A percentile compares a stretch with the other conserved stretches of the same genome.
These are phyloP conservation scores for Fusarium mangiferae DNA, from an alignment of 2,329 filamentous ascomycete genomes.

Conservation along the genomic window DNA sequence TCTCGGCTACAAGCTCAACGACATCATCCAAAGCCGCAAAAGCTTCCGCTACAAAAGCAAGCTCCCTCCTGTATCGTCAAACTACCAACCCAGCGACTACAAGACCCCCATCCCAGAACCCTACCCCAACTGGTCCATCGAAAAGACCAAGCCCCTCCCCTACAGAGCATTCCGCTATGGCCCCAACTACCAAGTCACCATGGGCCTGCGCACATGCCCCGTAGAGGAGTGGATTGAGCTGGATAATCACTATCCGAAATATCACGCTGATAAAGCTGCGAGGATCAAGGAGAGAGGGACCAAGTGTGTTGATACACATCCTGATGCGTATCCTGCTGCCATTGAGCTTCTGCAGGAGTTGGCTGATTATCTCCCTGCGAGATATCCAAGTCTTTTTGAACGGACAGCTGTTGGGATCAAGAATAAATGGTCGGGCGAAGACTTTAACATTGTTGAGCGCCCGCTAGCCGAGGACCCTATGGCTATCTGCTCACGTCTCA, in stretches of 20 bases:
- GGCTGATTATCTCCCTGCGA: slow-evolving; percentile 73
- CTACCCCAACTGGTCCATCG: slow-evolving; percentile 75
- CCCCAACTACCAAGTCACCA: slow-evolving; percentile 79
- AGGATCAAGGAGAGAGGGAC: slow-evolving; percentile 73
- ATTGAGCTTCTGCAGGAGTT: slow-evolving; percentile 82
- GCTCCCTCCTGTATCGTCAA: slow-evolving; percentile 15
- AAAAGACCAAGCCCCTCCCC: slow-evolving; percentile 75
- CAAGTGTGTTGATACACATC: slow-evolving; percentile 75
- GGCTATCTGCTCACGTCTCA: slow-evolving; percentile 74
- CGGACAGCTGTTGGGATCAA: slow-evolving; percentile 72
- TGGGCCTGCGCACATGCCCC: slow-evolving; percentile 77
- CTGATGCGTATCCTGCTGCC: slow-evolving; percentile 76
- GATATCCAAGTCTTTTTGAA: slow-evolving; percentile 78
- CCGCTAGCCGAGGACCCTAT: slow-evolving; percentile 82
- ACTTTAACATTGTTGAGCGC: slow-evolving; percentile 72
- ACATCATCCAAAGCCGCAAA: slow-evolving; percentile 9
- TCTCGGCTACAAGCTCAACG: slow-evolving; percentile 22
- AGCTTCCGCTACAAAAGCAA: slow-evolving; percentile 16
- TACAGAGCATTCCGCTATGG: slow-evolving; percentile 84
- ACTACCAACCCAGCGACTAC: slow-evolving; percentile 54
- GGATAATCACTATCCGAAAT: slow-evolving; percentile 80
- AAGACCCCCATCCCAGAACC: slow-evolving; percentile 67
- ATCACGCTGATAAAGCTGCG: slow-evolving; percentile 75
- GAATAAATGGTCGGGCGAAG: slow-evolving; percentile 77
- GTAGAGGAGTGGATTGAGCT: slow-evolving; percentile 86